Percentiles rank a stretch among this genome's conserved stretches.
Evolutionary conservation across 2,329 filamentous ascomycete genomes (phyloP).

Genomic region (Cladosporium sp.): DNA sequence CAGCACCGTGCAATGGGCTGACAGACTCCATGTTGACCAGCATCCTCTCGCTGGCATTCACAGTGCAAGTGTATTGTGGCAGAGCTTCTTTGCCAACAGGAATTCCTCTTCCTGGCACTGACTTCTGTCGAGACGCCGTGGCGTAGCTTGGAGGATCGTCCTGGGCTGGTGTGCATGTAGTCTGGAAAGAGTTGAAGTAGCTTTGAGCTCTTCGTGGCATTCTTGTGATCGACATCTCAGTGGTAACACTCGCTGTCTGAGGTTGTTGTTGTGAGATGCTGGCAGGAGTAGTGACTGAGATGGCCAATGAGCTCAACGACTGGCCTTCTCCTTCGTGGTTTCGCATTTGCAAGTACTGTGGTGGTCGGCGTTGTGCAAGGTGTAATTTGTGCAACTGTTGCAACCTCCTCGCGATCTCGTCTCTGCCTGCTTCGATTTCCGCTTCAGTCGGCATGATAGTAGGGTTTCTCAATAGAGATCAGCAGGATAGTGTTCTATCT

Average conservation of each 20-base stretch:
- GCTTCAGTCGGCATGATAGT: neutral
- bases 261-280: neutral
- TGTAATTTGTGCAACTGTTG: constrained; percentile 9
- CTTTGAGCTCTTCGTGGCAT: constrained; percentile 26
- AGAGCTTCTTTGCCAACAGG: constrained; percentile 24
- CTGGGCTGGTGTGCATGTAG: constrained; percentile 24
- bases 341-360: neutral
- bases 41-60: constrained; percentile 28
- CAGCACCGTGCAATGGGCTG: constrained; percentile 27
- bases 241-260: neutral
- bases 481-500: neutral
- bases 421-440: constrained; percentile 9
- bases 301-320: constrained; percentile 1
- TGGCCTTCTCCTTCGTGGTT: constrained; percentile 4
- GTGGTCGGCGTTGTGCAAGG: neutral
- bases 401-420: constrained; percentile 7
- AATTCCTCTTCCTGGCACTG: constrained; percentile 12
- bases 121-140: constrained; percentile 18
- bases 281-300: neutral
- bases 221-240: constrained; percentile 11
- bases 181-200: constrained; percentile 34
- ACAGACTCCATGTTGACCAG: constrained; percentile 31
- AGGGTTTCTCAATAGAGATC: neutral
- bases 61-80: constrained; percentile 32
- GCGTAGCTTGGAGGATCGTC: constrained; percentile 32